phyloP scores from a whole-genome alignment of 1,139 yeast species.

The Oligophagozyma castellii region DNA sequence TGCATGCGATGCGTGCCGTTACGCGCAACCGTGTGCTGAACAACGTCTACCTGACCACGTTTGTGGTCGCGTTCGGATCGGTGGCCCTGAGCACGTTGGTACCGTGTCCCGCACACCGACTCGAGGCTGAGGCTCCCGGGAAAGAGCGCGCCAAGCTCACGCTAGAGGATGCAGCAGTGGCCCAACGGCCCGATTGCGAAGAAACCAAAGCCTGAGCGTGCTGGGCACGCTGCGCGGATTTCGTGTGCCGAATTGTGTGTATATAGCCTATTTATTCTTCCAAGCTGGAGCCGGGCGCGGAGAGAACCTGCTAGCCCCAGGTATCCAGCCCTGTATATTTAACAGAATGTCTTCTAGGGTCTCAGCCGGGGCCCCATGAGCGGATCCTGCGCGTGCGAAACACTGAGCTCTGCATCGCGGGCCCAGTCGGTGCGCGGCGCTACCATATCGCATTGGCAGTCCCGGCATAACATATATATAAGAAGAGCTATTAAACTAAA shows the following conservation, averaged over 20 bases:
- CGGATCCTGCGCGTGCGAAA: too few relatives aligned
- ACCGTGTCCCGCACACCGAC: conserved; percentile 31
- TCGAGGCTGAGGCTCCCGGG: conserved; percentile 25
- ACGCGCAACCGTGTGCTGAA: conserved; percentile 27
- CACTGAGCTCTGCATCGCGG: too few relatives aligned
- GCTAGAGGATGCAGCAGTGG: background rate
- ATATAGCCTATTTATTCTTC: background rate
- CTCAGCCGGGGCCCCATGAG: too few relatives aligned
- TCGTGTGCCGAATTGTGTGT: background rate
- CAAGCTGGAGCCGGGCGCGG: background rate
- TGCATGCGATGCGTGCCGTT: too few relatives aligned
- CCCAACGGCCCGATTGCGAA: background rate
- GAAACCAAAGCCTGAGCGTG: background rate
- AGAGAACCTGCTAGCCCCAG: too few relatives aligned
- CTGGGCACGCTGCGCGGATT: background rate
- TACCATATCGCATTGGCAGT: too few relatives aligned
- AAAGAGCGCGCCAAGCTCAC: conserved; percentile 3
- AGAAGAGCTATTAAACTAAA: too few relatives aligned
- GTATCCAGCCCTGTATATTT: too few relatives aligned
- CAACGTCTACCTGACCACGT: conserved; percentile 27
- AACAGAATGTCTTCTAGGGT: too few relatives aligned
- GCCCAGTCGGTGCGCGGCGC: too few relatives aligned
- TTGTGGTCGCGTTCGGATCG: conserved; percentile 28
- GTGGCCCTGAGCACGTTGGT: conserved; percentile 29
- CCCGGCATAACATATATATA: too few relatives aligned